phyloP scores from a whole-genome alignment of 768 basidiomycete genomes.

The Naematelia aurantialba region DNA sequence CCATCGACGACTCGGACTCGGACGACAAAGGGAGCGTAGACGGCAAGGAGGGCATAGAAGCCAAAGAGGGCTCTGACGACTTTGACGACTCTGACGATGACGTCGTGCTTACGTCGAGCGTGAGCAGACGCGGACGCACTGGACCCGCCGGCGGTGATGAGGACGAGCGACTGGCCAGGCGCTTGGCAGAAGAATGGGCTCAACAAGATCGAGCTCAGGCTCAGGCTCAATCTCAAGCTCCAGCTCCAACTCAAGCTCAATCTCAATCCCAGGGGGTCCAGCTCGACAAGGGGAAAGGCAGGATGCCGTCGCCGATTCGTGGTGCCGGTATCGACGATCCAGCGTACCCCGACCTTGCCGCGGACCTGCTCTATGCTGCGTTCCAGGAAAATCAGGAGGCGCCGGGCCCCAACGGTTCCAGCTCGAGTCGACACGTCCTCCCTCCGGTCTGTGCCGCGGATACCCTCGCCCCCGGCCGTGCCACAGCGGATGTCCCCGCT shows the following conservation, averaged over 20 bases:
- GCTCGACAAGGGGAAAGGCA: constrained; percentile 56
- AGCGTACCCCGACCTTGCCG: too few relatives aligned
- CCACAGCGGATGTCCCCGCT: constrained; percentile 15
- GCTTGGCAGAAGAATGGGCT: constrained; percentile 26
- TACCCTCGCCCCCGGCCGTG: too few relatives aligned
- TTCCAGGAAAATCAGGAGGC: constrained; percentile 20
- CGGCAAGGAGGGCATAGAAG: background rate
- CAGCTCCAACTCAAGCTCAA: background rate
- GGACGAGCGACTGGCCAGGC: constrained; percentile 27
- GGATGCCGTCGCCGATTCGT: background rate
- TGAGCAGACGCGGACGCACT: background rate
- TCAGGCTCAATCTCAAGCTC: constrained; percentile 48
- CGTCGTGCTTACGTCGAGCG: background rate
- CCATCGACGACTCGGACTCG: constrained; percentile 18
- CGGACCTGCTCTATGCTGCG: too few relatives aligned
- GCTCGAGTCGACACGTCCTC: constrained; percentile 22
- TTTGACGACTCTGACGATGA: background rate
- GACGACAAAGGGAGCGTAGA: constrained; percentile 10
- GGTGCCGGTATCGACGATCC: constrained; percentile 1
- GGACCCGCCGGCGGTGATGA: background rate
- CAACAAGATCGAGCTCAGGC: constrained; percentile 25
- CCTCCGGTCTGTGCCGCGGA: constrained; percentile 16
- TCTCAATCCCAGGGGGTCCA: constrained; percentile 47
- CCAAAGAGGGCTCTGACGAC: background rate
- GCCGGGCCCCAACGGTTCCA: constrained; percentile 31